Evolutionary conservation across 306 rosid genomes (phyloP).

Genomic region (Glycine soja): DNA sequence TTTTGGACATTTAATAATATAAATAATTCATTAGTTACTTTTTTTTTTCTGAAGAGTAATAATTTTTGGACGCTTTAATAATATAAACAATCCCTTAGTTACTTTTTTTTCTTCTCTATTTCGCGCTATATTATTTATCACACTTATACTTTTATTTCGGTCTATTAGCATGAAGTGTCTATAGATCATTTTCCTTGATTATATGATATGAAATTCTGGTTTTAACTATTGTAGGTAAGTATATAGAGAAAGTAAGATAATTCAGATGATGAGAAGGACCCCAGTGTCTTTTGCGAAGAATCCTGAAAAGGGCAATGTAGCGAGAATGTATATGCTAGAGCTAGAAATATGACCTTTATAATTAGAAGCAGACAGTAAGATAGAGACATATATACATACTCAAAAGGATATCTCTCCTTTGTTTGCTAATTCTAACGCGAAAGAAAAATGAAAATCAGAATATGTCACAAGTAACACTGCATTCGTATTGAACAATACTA

Average conservation of each 20-base stretch:
- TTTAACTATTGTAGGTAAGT: neutral
- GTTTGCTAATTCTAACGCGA: slow-evolving; percentile 30
- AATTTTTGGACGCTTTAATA: too few relatives aligned
- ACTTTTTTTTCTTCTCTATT: neutral
- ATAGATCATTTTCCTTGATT: neutral
- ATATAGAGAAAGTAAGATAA: neutral
- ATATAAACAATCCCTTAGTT: too few relatives aligned
- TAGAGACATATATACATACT: slow-evolving; percentile 27
- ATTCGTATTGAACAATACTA: slow-evolving; percentile 30
- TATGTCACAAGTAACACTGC: slow-evolving; percentile 39
- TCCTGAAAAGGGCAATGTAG: slow-evolving; percentile 45
- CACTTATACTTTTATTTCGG: neutral
- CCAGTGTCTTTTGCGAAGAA: slow-evolving; percentile 43
- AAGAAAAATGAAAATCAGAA: slow-evolving; percentile 44
- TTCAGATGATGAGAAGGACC: slow-evolving; percentile 32
- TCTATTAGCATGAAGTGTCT: neutral
- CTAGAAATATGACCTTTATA: slow-evolving; percentile 39
- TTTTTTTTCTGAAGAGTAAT: too few relatives aligned
- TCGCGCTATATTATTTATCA: neutral
- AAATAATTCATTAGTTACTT: too few relatives aligned
- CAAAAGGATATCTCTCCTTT: slow-evolving; percentile 31
- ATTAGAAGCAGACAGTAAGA: slow-evolving; percentile 46
- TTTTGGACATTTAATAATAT: too few relatives aligned
- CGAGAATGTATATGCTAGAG: slow-evolving; percentile 40
- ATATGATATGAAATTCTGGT: neutral